phyloP scores from a whole-genome alignment of 495 filamentous ascomycete genomes.

The Echria macrotheca region DNA sequence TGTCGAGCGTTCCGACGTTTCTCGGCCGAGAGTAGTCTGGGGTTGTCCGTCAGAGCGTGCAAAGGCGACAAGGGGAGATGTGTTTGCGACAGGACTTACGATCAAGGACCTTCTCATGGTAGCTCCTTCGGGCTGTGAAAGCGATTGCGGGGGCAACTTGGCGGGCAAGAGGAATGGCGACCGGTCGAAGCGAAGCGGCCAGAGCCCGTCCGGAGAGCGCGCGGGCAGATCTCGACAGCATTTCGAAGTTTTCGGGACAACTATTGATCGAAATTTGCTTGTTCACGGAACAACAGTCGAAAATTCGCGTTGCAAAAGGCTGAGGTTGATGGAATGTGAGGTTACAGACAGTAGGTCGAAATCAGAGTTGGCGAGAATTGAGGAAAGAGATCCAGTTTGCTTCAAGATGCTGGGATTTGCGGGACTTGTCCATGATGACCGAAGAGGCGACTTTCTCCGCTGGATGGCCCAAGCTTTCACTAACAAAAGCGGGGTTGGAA shows the following conservation, averaged over 20 bases:
- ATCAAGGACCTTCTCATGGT: slow-evolving; percentile 71
- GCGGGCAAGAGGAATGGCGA: slow-evolving; percentile 28
- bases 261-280: neutral
- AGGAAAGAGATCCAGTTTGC: slow-evolving; percentile 7
- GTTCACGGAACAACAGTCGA: too few relatives aligned
- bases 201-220: slow-evolving; percentile 24
- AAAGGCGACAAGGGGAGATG: neutral
- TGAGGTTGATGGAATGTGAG: neutral
- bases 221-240: slow-evolving; percentile 34
- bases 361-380: too few relatives aligned
- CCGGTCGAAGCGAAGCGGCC: slow-evolving; percentile 18
- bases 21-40: slow-evolving; percentile 83
- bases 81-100: slow-evolving; percentile 18
- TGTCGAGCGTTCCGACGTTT: slow-evolving; percentile 90
- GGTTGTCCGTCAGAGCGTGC: neutral
- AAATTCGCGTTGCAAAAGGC: neutral
- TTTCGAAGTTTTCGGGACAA: slow-evolving; percentile 9
- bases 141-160: slow-evolving; percentile 32
- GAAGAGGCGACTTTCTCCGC: slow-evolving; percentile 25
- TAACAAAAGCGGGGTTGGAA: slow-evolving; percentile 16
- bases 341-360: slow-evolving; percentile 1
- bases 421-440: slow-evolving; percentile 31
- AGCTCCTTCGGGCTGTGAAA: slow-evolving; percentile 40
- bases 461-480: slow-evolving; percentile 1
- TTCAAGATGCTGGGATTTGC: slow-evolving; percentile 24